These are phyloP conservation scores for Turnera subulata DNA, from an alignment of 345 rosid species.

Conservation along the genomic window DNA sequence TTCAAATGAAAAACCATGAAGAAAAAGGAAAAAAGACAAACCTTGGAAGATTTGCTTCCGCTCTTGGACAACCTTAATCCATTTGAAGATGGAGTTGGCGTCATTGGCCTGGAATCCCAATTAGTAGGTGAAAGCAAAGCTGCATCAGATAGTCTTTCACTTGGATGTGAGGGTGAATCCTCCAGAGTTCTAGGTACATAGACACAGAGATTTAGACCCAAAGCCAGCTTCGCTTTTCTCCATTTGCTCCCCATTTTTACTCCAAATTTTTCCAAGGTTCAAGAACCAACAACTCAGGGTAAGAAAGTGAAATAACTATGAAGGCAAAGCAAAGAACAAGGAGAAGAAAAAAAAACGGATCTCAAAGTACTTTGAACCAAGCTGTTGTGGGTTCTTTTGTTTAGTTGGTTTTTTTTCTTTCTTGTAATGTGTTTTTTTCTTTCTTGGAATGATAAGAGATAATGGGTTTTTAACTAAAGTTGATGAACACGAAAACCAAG, in stretches of 20 bases:
- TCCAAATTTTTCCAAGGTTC: constrained; percentile 8
- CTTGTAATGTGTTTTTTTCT: not conserved
- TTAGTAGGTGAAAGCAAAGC: constrained; percentile 70
- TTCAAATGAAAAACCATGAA: not conserved
- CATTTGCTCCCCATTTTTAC: constrained; percentile 25
- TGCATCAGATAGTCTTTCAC: constrained; percentile 73
- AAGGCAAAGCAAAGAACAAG: constrained; percentile 13
- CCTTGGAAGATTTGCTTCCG: constrained; percentile 84
- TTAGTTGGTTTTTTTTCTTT: constrained; percentile 9
- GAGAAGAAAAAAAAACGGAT: constrained; percentile 19
- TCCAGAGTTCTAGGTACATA: constrained; percentile 27
- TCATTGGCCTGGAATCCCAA: constrained; percentile 65
- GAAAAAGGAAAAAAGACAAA: constrained; percentile 22
- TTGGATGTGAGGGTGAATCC: constrained; percentile 23
- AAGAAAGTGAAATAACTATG: not conserved
- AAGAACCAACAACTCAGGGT: constrained; percentile 6
- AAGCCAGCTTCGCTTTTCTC: constrained; percentile 31
- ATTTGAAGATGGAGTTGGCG: constrained; percentile 75
- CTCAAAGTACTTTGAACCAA: constrained; percentile 24
- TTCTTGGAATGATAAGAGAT: constrained; percentile 30
- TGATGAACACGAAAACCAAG: constrained; percentile 43
- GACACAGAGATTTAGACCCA: constrained; percentile 27
- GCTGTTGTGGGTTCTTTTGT: constrained; percentile 14
- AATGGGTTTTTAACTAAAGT: constrained; percentile 35
- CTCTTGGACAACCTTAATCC: constrained; percentile 64